Evolutionary conservation across 23 red algal species (phyloP).

Genomic region (Gracilariopsis chorda): DNA sequence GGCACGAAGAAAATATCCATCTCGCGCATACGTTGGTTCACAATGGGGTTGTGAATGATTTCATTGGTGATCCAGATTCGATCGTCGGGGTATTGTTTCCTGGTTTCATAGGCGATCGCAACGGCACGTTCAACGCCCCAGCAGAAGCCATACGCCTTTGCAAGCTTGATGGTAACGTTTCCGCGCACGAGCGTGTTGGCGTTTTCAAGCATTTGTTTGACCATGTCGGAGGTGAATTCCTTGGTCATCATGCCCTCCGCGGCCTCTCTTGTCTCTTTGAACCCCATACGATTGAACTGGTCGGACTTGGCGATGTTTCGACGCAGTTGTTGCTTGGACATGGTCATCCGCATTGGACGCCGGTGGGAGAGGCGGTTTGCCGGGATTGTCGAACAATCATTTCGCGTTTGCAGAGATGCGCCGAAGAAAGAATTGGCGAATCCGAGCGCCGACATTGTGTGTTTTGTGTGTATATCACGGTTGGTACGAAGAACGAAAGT

Average conservation of each 20-base stretch:
- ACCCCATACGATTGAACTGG: conserved; percentile 88
- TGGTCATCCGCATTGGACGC: neutral
- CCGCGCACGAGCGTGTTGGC: conserved; percentile 67
- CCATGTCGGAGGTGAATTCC: conserved; percentile 89
- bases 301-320: conserved; percentile 65
- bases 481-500: too few relatives aligned
- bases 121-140: conserved; percentile 99
- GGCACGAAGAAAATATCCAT: conserved; percentile 89
- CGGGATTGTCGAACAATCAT: neutral
- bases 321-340: conserved; percentile 70
- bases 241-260: conserved; percentile 66
- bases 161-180: conserved; percentile 85
- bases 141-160: conserved; percentile 99
- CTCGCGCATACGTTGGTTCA: conserved; percentile 87
- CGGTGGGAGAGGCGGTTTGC: neutral
- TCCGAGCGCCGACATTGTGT: neutral
- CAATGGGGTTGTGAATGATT: conserved; percentile 99
- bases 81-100: conserved; percentile 71
- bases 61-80: conserved; percentile 98
- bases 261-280: conserved; percentile 73
- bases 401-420: neutral
- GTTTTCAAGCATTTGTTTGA: conserved; percentile 65
- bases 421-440: neutral
- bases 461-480: too few relatives aligned
- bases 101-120: conserved; percentile 93